These are phyloP conservation scores for Scedosporium boydii DNA, from an alignment of 2,329 filamentous ascomycete genomes.

Conservation along the genomic window DNA sequence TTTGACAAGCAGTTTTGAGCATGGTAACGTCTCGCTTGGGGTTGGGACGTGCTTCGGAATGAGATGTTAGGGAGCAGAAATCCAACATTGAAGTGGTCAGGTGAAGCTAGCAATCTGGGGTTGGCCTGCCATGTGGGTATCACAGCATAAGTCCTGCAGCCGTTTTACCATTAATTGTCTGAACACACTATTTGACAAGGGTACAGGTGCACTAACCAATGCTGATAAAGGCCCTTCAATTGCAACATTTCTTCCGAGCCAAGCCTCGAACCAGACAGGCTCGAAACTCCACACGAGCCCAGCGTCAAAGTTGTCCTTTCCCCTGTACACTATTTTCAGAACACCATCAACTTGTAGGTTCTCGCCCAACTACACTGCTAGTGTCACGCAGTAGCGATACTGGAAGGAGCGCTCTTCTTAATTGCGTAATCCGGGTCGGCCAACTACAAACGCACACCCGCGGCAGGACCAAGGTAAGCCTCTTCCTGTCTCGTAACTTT, in stretches of 20 bases:
- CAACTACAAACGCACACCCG: not conserved
- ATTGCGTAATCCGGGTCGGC: not conserved
- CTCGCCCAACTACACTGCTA: too few relatives aligned
- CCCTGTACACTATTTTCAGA: too few relatives aligned
- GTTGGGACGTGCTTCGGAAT: not conserved
- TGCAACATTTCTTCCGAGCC: not conserved
- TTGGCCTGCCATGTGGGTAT: not conserved
- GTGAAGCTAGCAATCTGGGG: conserved; percentile 1
- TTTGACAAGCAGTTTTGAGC: not conserved
- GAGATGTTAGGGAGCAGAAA: not conserved
- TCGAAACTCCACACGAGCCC: too few relatives aligned
- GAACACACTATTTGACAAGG: not conserved
- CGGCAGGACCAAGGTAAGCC: not conserved
- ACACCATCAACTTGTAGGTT: too few relatives aligned
- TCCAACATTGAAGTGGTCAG: not conserved
- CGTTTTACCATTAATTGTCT: not conserved
- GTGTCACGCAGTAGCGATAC: not conserved
- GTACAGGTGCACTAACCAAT: not conserved
- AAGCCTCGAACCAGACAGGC: not conserved
- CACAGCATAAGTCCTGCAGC: not conserved
- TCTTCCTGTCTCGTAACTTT: too few relatives aligned
- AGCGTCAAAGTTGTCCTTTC: too few relatives aligned
- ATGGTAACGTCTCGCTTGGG: not conserved
- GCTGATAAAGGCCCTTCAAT: not conserved
- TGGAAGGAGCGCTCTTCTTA: not conserved